Base-by-base conservation (phyloP, 768 basidiomycete species). In the Plicaturopsis crispa region DNA sequence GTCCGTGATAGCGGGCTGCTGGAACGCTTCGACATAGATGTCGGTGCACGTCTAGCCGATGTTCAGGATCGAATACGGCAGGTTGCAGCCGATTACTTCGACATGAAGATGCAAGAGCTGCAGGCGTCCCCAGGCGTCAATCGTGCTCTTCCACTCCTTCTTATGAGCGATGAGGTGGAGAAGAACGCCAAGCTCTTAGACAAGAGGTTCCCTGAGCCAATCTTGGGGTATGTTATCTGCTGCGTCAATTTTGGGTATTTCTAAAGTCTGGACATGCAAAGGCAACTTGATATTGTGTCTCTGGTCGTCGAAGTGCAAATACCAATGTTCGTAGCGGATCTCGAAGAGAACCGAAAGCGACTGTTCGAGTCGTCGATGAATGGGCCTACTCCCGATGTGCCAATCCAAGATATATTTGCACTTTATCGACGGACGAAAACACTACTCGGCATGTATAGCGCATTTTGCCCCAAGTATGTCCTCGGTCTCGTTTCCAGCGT, bases 161-260 rank as follows among this genome's bases (percentile, higher is more conserved):
- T 86, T 20, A 78, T 94, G 75, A 88, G 87, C 4, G 83, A 85
- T 33, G 93, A 94, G 62, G 62, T 96, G 2, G 90, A 94, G 68
- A 94, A 90, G 56, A 63, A 70, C 24, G 78, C 85, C 13, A 92
- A 93, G 58, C 62, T 71, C 18, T 67, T 94, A 23, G 85, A 92
- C 57, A 90, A 91, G 57, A 76, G 83, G 41, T 99, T 94, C 61
- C 77, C 81, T 0, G 78, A 86, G 39, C 84, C 88, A 22, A 55
- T 97, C 16, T 67, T 92, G 22, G 84, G 80, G 87, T 92, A 53
- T 21, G 76, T 66, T 17, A 36, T 37, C 21, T 38, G 18, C 21
- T 24, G 23, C 11, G 22, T 31, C 32, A 13, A 31, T 26, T 28
- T 34, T 22, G 40, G 37, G 42, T 33, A 13, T 36, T 18, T 22